Conservation (phyloP, 2,329 filamentous ascomycete species). For the Verticillium klebahnii region DNA sequence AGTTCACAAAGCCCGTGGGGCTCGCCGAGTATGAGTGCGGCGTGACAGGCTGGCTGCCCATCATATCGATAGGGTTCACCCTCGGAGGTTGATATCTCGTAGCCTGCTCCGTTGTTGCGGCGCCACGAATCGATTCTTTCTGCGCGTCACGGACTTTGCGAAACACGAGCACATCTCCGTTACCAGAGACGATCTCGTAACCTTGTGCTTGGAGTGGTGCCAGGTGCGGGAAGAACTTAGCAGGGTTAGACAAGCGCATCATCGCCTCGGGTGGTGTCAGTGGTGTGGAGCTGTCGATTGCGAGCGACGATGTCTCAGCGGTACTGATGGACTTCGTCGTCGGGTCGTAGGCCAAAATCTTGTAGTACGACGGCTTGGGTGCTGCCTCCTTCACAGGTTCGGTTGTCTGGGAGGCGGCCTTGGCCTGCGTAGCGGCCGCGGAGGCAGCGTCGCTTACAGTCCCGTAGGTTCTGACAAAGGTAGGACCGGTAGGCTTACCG, state of each 20-base stretch:
- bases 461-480: slow-evolving; percentile 29
- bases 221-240: slow-evolving; percentile 63
- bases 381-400: not conserved
- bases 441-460: slow-evolving; percentile 6
- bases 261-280: slow-evolving; percentile 57
- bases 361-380: slow-evolving; percentile 42
- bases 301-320: slow-evolving; percentile 56
- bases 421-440: not conserved
- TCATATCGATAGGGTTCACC: slow-evolving; percentile 58
- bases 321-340: slow-evolving; percentile 51
- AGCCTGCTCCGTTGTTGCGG: slow-evolving; percentile 7
- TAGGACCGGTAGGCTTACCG: slow-evolving; percentile 26
- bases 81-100: slow-evolving; percentile 11
- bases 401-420: not conserved
- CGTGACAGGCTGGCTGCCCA: slow-evolving; percentile 32
- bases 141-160: slow-evolving; percentile 47
- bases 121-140: not conserved
- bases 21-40: slow-evolving; percentile 54
- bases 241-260: slow-evolving; percentile 55
- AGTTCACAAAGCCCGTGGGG: slow-evolving; percentile 62
- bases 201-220: slow-evolving; percentile 53
- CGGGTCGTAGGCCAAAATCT: slow-evolving; percentile 62
- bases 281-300: slow-evolving; percentile 40
- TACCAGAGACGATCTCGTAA: slow-evolving; percentile 62
- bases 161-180: slow-evolving; percentile 61